Evolutionary conservation across 495 filamentous ascomycete species (phyloP).

Genomic region (Letharia lupina): DNA sequence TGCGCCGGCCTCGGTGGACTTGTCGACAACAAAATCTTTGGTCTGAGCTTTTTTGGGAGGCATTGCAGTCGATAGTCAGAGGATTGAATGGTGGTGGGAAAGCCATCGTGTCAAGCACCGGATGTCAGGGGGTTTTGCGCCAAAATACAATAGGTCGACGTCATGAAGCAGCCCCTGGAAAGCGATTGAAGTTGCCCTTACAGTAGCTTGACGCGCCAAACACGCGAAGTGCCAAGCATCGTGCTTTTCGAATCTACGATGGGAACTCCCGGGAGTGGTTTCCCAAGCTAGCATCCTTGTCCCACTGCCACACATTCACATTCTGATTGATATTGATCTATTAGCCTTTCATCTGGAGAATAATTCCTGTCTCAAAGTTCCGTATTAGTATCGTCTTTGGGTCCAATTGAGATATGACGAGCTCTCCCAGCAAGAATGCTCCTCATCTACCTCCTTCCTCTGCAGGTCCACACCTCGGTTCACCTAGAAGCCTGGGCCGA

Average conservation of each 20-base stretch:
- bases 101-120: background rate
- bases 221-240: background rate
- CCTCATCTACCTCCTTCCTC: conserved; percentile 18
- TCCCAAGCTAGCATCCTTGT: background rate
- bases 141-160: background rate
- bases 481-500: conserved; percentile 41
- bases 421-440: conserved; percentile 21
- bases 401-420: conserved; percentile 17
- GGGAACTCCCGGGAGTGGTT: no score
- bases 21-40: background rate
- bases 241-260: no score
- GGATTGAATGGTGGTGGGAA: background rate
- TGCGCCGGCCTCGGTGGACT: background rate
- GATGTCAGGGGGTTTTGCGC: background rate
- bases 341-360: no score
- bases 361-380: no score
- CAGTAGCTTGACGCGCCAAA: background rate
- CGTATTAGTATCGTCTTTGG: no score
- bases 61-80: conserved; percentile 9
- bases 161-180: background rate
- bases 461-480: conserved; percentile 20
- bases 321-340: background rate
- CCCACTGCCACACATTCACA: background rate
- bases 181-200: background rate
- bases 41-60: conserved; percentile 19